Base-by-base conservation (phyloP, 441 rosid genomes). In the Erysimum cheiri region DNA sequence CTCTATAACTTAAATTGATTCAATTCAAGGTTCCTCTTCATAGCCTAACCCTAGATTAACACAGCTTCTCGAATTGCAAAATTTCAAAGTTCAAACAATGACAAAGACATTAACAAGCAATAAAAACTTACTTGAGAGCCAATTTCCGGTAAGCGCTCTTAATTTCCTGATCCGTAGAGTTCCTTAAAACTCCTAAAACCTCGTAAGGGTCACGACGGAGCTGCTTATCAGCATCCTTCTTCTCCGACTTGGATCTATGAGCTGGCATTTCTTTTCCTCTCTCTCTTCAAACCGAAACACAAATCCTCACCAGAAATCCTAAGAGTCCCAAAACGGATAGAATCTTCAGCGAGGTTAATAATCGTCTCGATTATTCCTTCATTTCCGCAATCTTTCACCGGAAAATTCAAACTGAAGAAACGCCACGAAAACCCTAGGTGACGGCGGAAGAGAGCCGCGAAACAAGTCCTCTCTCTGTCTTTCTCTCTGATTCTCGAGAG, bases 191-290 rank as follows among this genome's bases (percentile, higher is more conserved):
- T 13, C 88, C 88, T 14, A 94, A 89, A 29, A 90, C 94, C 78
- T 92, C 98, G 76, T 92, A 94, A 13, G 96, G 96, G 77, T 92
- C 98, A 43, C 97, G 91, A 63, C 92, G 87, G 70, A 80, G 85
- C 81, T 86, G 92, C 86, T 83, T 81, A 63, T 77, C 81, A 19
- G 74, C 85, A 56, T 86, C 90, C 64, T 71, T 80, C 71, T 81
- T 88, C 87, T 85, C 97, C 82, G 93, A 82, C 85, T 81, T 91
- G 61, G 93, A 86, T 83, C 87, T 83, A 65, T 78, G 85, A 63
- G 81, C 81, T 39, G 88, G 83, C 96, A 94, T 90, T 85, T 78
- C 29, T 46, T 22, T 22, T 22, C 76, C 57, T 15, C 22, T 6
- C 36, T 24, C 74, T 65, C 57, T 67, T 39, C 48, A 69, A 13